A percentile compares a stretch with the other conserved stretches of the same genome.
Conservation (phyloP, 1,284 basidiomycete genomes). For the Trichosporon ovoides region DNA sequence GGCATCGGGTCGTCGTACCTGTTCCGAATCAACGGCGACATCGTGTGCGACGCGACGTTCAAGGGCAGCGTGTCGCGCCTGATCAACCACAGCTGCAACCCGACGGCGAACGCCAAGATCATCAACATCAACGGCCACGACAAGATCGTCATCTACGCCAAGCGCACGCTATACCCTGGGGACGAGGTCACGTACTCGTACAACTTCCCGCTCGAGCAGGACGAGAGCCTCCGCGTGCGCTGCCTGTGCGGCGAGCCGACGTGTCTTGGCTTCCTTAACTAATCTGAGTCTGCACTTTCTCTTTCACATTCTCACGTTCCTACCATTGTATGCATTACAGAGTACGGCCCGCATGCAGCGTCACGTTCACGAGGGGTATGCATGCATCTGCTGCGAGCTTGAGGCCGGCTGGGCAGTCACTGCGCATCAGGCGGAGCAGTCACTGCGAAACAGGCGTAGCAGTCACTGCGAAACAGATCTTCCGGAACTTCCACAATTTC, state of each 20-base stretch:
- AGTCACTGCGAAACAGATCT: too few species aligned
- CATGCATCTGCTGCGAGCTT: too few species aligned
- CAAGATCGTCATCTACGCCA: slow-evolving; percentile 95
- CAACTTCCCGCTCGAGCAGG: slow-evolving; percentile 45
- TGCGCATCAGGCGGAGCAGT: too few species aligned
- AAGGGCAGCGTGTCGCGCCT: slow-evolving; percentile 95
- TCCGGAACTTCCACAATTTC: too few species aligned
- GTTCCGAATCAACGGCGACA: slow-evolving; percentile 85
- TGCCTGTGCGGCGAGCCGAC: slow-evolving; percentile 80
- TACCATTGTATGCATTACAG: too few species aligned
- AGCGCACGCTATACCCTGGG: slow-evolving; percentile 84
- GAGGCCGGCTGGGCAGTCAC: too few species aligned
- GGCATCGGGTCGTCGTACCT: slow-evolving; percentile 93
- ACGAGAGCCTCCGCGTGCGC: slow-evolving; percentile 56
- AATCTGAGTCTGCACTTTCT: slow-evolving; percentile 20
- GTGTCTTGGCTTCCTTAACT: slow-evolving; percentile 86
- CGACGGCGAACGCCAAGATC: slow-evolving; percentile 96
- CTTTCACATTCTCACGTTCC: too few species aligned
- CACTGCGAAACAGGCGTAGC: too few species aligned
- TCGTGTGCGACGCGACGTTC: slow-evolving; percentile 96
- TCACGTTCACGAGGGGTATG: too few species aligned
- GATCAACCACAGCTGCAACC: slow-evolving; percentile 95
- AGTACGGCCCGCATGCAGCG: too few species aligned
- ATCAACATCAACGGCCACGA: slow-evolving; percentile 97
- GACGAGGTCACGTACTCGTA: slow-evolving; percentile 65